A percentile compares a stretch with the other conserved stretches of the same genome.
Conservation (phyloP, 208 protist species). For the Porcisia hertigi region DNA sequence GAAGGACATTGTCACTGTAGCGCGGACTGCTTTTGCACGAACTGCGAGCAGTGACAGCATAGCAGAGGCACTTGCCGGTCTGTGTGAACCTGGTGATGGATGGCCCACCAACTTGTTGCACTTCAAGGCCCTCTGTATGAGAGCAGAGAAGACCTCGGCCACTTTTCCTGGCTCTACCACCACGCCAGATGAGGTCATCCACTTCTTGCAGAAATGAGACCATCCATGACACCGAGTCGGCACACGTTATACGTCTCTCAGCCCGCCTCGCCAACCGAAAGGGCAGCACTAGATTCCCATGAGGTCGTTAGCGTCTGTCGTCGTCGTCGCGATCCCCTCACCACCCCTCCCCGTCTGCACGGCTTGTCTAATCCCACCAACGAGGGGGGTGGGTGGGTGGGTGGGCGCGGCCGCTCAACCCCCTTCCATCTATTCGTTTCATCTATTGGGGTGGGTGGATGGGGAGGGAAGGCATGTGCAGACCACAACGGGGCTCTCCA, state of each 20-base stretch:
- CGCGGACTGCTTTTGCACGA: neutral
- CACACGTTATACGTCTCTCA: neutral
- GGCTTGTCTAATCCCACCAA: too few relatives aligned
- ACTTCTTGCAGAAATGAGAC: constrained; percentile 12
- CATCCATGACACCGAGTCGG: neutral
- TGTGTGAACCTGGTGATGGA: neutral
- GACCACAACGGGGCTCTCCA: neutral
- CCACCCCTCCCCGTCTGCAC: too few relatives aligned
- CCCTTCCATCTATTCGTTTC: neutral
- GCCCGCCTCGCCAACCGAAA: neutral
- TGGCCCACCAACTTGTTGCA: neutral
- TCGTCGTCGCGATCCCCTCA: too few relatives aligned
- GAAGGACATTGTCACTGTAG: neutral
- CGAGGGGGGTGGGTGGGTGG: too few relatives aligned
- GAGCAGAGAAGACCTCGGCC: neutral
- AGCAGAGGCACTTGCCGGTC: neutral
- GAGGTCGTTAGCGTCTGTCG: neutral
- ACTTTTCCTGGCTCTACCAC: constrained; percentile 18
- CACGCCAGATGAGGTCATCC: constrained; percentile 10
- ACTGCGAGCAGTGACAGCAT: neutral
- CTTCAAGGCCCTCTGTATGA: neutral
- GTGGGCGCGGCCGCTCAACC: neutral
- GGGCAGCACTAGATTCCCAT: neutral
- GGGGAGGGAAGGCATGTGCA: neutral
- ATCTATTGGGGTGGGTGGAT: too few relatives aligned